phyloP scores from a whole-genome alignment of 1,284 basidiomycete species.

The Ceratobasidium sp. region DNA sequence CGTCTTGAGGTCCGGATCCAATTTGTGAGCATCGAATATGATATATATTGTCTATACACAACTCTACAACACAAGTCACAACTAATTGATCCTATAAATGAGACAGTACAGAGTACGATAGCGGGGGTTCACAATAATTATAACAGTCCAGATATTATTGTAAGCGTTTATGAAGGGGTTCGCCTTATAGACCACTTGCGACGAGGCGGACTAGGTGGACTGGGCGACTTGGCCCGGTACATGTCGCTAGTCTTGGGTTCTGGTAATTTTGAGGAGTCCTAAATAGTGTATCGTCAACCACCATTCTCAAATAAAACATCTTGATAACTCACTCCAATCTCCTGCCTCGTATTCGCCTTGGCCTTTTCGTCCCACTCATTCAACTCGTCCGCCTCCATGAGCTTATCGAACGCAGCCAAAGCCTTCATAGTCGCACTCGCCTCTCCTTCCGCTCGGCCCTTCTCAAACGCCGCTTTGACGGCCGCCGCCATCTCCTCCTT shows the following conservation, averaged over 20 bases:
- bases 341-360: slow-evolving; percentile 21
- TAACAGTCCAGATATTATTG: background rate
- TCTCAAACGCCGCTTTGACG: slow-evolving; percentile 61
- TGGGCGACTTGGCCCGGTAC: slow-evolving; percentile 22
- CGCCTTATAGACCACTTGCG: slow-evolving; percentile 24
- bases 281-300: background rate
- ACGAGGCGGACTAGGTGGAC: slow-evolving; percentile 1
- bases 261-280: background rate
- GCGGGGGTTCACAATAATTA: background rate
- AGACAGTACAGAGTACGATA: background rate
- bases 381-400: slow-evolving; percentile 23
- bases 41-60: too few relatives aligned
- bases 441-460: slow-evolving; percentile 61
- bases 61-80: background rate
- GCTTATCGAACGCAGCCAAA: slow-evolving; percentile 32
- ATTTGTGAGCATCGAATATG: background rate
- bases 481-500: slow-evolving; percentile 32
- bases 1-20: slow-evolving; percentile 9
- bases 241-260: background rate
- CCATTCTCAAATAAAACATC: background rate
- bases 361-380: slow-evolving; percentile 22
- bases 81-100: background rate
- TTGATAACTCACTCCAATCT: slow-evolving; percentile 15
- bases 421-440: slow-evolving; percentile 29
- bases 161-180: background rate